Conservation (phyloP, 225 moss, liverwort and hornwort genomes). For the Bryoerythrophyllum caledonicum region DNA sequence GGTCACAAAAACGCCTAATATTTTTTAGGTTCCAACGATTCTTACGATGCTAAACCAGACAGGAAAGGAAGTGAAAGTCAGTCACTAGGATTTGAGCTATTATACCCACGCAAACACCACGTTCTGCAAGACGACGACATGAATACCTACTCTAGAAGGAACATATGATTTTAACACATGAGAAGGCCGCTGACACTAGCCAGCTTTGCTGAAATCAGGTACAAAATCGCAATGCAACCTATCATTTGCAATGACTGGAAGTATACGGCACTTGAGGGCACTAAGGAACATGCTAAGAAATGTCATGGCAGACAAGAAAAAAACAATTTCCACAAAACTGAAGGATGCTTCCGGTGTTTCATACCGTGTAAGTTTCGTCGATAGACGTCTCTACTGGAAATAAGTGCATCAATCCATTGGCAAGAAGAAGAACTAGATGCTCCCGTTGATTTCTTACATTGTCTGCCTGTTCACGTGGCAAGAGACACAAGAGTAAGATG, state of each 20-base stretch:
- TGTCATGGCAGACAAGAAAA: constrained; percentile 5
- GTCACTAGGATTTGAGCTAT: background rate
- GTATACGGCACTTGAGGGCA: background rate
- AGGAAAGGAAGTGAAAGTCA: constrained; percentile 18
- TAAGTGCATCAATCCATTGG: constrained; percentile 90
- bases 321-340: constrained; percentile 13
- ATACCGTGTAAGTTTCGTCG: constrained; percentile 30
- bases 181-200: constrained; percentile 1
- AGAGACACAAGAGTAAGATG: constrained; percentile 19
- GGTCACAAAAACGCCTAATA: constrained; percentile 8
- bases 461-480: constrained; percentile 54
- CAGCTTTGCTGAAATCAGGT: constrained; percentile 16
- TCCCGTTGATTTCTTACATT: constrained; percentile 95
- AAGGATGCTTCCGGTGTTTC: constrained; percentile 6
- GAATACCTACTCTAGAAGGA: constrained; percentile 10
- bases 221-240: background rate
- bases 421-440: constrained; percentile 90
- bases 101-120: background rate
- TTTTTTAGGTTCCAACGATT: constrained; percentile 2
- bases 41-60: constrained; percentile 6
- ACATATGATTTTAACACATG: background rate
- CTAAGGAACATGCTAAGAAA: background rate
- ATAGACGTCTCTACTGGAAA: constrained; percentile 42
- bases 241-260: constrained; percentile 1
- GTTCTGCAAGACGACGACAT: background rate